Evolutionary conservation across 1,284 basidiomycete genomes (phyloP).

Genomic region (Ceraceosorus bombacis): DNA sequence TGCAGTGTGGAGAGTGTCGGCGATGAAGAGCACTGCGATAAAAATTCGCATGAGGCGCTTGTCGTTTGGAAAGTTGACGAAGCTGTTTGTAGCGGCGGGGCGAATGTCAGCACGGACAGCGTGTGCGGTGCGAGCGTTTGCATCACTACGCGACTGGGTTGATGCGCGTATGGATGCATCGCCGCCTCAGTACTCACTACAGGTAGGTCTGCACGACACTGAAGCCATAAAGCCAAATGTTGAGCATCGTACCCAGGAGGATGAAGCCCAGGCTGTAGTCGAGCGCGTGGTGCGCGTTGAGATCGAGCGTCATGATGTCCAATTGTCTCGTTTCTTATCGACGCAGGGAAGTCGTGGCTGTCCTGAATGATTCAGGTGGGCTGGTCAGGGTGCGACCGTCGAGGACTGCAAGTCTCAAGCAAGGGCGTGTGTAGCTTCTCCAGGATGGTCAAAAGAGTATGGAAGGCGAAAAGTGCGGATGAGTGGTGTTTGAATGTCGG

Average conservation of each 20-base stretch:
- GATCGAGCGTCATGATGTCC: neutral
- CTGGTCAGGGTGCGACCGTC: no score
- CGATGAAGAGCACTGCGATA: constrained; percentile 27
- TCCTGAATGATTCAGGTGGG: no score
- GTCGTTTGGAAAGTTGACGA: constrained; percentile 33
- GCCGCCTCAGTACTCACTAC: constrained; percentile 15
- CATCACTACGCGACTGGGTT: neutral
- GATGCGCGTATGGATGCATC: no score
- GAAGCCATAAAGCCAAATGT: constrained; percentile 39
- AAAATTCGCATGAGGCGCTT: constrained; percentile 32
- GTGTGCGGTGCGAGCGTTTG: constrained; percentile 1
- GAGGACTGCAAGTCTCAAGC: no score
- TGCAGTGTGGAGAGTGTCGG: constrained; percentile 31
- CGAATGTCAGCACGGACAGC: neutral
- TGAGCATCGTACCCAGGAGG: constrained; percentile 39
- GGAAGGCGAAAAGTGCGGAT: no score
- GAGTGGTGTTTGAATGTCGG: no score
- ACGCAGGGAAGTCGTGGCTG: no score
- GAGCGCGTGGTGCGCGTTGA: neutral
- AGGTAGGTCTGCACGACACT: constrained; percentile 38
- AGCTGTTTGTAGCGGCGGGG: constrained; percentile 7
- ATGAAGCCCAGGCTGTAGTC: constrained; percentile 26
- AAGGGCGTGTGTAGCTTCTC: no score
- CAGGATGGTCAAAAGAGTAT: no score
- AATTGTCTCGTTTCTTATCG: no score